phyloP scores from a whole-genome alignment of 2,329 filamentous ascomycete species.

The Alternaria sp. region DNA sequence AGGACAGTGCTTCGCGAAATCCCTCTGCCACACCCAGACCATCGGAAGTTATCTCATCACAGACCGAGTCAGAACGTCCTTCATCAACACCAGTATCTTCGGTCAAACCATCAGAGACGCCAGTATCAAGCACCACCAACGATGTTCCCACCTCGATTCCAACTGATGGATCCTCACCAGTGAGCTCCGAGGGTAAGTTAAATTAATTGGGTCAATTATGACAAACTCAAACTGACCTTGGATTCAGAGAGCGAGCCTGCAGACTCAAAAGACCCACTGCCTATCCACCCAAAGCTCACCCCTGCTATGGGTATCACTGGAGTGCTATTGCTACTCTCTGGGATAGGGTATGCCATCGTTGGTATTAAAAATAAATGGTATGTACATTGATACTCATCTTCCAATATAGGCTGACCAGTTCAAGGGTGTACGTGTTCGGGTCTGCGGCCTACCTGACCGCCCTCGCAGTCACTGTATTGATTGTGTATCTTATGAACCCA shows the following conservation, averaged over 20 bases:
- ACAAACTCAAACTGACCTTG: constrained; percentile 1
- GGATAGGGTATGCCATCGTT: constrained; percentile 74
- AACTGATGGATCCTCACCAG: constrained; percentile 25
- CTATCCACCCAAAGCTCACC: constrained; percentile 76
- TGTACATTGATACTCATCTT: not conserved
- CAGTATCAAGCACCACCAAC: constrained; percentile 20
- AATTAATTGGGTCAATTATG: not conserved
- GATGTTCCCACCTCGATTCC: constrained; percentile 29
- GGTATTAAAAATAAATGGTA: constrained; percentile 81
- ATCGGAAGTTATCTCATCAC: constrained; percentile 22
- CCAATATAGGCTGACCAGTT: constrained; percentile 22
- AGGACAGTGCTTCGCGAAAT: constrained; percentile 17
- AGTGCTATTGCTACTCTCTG: constrained; percentile 75
- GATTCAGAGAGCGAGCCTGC: constrained; percentile 18
- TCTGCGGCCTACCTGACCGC: constrained; percentile 77
- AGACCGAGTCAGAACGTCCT: constrained; percentile 19
- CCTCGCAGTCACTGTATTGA: constrained; percentile 79
- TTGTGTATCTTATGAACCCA: constrained; percentile 86
- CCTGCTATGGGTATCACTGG: constrained; percentile 83
- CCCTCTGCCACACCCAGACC: constrained; percentile 27
- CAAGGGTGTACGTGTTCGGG: constrained; percentile 65
- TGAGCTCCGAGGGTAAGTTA: constrained; percentile 28
- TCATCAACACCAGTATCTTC: constrained; percentile 24
- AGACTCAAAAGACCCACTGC: constrained; percentile 59
- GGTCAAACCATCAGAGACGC: constrained; percentile 18